A percentile compares a stretch with the other conserved stretches of the same genome.
phyloP scores from a whole-genome alignment of 2,329 filamentous ascomycete species.

The Diaporthe aspalathi region DNA sequence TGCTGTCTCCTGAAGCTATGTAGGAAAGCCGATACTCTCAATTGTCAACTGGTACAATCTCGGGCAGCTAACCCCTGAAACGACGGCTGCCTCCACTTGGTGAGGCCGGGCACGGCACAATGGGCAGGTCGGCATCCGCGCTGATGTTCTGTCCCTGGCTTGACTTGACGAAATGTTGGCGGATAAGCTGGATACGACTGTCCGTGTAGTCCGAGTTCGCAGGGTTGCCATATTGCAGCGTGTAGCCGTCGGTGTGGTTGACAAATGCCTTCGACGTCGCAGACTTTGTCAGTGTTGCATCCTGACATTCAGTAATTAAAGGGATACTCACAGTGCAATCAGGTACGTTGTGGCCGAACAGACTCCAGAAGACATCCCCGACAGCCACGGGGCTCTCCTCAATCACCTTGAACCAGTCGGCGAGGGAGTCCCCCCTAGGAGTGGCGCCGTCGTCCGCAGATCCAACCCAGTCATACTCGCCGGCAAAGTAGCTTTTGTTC shows the following conservation, averaged over 20 bases:
- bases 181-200: conserved; percentile 54
- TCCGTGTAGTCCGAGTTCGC: conserved; percentile 52
- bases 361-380: conserved; percentile 59
- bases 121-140: conserved; percentile 50
- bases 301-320: background rate
- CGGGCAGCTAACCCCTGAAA: background rate
- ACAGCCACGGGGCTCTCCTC: conserved; percentile 51
- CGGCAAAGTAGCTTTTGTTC: conserved; percentile 57
- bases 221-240: conserved; percentile 59
- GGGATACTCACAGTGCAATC: conserved; percentile 53
- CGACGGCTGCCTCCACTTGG: background rate
- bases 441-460: conserved; percentile 34
- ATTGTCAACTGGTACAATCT: background rate
- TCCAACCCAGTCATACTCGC: conserved; percentile 60
- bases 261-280: conserved; percentile 51
- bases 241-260: conserved; percentile 57
- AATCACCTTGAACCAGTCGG: conserved; percentile 55
- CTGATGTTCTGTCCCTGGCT: conserved; percentile 49
- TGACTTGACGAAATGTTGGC: conserved; percentile 57
- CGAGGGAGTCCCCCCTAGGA: conserved; percentile 48
- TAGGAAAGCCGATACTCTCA: background rate
- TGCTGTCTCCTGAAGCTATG: background rate
- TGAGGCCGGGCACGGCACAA: conserved; percentile 53
- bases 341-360: conserved; percentile 58
- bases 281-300: background rate